These are phyloP conservation scores for Malus fusca DNA, from an alignment of 306 rosid genomes.

Conservation along the genomic window DNA sequence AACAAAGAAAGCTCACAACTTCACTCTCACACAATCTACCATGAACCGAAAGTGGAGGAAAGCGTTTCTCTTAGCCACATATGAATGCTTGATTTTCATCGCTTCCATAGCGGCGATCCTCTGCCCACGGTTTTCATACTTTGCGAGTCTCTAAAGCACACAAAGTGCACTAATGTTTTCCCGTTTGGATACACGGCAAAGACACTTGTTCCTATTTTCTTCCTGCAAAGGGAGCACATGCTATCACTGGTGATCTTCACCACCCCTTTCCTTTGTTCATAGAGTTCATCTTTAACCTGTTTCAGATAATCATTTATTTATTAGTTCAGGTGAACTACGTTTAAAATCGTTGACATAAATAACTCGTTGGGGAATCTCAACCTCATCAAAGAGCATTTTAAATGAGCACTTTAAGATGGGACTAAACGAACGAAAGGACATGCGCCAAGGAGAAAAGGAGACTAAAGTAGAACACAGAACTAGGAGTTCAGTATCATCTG, in stretches of 20 bases:
- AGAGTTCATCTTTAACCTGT: constrained; percentile 89
- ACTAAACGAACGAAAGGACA: not conserved
- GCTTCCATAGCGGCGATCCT: constrained; percentile 56
- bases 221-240: constrained; percentile 88
- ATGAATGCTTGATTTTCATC: constrained; percentile 9
- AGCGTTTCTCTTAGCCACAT: not conserved
- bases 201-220: constrained; percentile 91
- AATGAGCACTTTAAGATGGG: not conserved
- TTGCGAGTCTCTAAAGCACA: constrained; percentile 90
- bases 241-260: constrained; percentile 81
- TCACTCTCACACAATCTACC: not conserved
- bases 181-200: constrained; percentile 92
- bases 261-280: constrained; percentile 60
- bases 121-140: constrained; percentile 78
- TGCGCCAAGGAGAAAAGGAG: not conserved
- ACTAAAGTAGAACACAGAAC: not conserved
- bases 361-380: not conserved
- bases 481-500: not conserved
- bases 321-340: not conserved
- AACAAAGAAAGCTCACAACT: not conserved
- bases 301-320: not conserved
- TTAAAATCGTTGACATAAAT: not conserved
- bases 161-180: constrained; percentile 85
- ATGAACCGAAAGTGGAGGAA: not conserved
- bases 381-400: not conserved